A percentile compares a stretch with the other conserved stretches of the same genome.
phyloP scores from a whole-genome alignment of 139 green algal genomes.

The Chlorella sorokiniana region DNA sequence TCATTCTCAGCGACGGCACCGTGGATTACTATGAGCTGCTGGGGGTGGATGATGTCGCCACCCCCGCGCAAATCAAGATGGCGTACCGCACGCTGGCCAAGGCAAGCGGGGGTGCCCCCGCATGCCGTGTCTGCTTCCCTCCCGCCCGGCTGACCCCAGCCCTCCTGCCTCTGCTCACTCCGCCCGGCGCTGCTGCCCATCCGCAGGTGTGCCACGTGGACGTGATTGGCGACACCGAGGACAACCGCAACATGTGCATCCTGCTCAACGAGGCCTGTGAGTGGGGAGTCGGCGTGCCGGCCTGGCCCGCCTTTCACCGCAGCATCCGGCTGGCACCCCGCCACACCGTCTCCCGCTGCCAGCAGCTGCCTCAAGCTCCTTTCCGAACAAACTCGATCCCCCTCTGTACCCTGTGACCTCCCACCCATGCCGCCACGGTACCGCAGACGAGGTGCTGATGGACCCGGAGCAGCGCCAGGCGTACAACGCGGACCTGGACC shows the following conservation, averaged over 20 bases:
- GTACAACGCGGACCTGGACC: conserved; percentile 75
- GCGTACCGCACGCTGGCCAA: conserved; percentile 74
- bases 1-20: conserved; percentile 44
- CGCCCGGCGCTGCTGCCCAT: not conserved
- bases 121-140: conserved; percentile 47
- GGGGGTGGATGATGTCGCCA: conserved; percentile 46
- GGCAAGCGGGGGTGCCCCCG: conserved; percentile 37
- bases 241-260: conserved; percentile 85
- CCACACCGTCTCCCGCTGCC: too few relatives aligned
- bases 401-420: not conserved
- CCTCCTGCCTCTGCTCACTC: not conserved
- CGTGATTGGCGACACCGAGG: conserved; percentile 57
- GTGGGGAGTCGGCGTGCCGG: not conserved
- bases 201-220: conserved; percentile 72
- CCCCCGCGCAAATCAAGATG: conserved; percentile 71
- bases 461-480: conserved; percentile 50
- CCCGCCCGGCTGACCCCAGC: not conserved
- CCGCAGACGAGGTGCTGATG: conserved; percentile 43
- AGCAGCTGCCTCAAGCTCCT: not conserved
- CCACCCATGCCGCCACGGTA: not conserved
- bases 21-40: conserved; percentile 80
- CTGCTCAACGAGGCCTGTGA: conserved; percentile 81
- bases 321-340: not conserved
- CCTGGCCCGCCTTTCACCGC: not conserved
- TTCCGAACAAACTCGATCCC: not conserved